These are phyloP conservation scores for Papiliotrema laurentii DNA, from an alignment of 1,284 basidiomycete genomes.

Conservation along the genomic window DNA sequence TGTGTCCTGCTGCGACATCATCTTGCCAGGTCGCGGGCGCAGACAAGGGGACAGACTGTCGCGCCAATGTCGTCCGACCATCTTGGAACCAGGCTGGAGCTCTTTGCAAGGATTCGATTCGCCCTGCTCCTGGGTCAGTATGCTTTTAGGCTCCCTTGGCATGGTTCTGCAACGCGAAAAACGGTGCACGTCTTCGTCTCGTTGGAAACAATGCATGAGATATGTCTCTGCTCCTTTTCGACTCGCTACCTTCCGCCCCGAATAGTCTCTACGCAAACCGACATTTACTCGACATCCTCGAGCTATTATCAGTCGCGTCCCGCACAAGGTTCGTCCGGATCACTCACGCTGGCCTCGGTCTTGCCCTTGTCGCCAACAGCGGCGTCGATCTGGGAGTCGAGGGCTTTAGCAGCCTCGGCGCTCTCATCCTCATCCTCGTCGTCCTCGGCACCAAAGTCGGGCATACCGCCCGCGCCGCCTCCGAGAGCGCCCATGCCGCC, in stretches of 20 bases:
- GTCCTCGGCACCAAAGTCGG: slow-evolving; percentile 36
- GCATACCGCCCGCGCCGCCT: slow-evolving; percentile 6
- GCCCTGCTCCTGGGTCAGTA: neutral
- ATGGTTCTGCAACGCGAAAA: neutral
- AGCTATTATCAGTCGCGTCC: slow-evolving; percentile 10
- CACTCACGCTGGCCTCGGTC: slow-evolving; percentile 23
- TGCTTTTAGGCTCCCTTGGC: neutral
- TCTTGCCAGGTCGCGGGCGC: too few relatives aligned
- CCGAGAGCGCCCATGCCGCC: slow-evolving; percentile 30
- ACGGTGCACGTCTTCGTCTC: too few relatives aligned
- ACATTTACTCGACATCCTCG: slow-evolving; percentile 32
- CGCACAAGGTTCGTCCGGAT: neutral
- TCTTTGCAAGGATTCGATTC: neutral
- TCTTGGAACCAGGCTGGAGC: neutral
- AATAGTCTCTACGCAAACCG: neutral
- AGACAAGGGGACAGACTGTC: too few relatives aligned
- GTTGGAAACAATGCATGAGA: slow-evolving; percentile 4
- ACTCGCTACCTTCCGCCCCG: neutral
- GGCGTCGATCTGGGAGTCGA: too few relatives aligned
- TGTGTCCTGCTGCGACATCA: too few relatives aligned
- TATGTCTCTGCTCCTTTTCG: neutral
- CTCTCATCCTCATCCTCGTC: slow-evolving; percentile 35
- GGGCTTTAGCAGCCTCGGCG: slow-evolving; percentile 33
- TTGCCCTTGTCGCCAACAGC: slow-evolving; percentile 51
- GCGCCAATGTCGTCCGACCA: too few relatives aligned